Evolutionary conservation across 1,284 basidiomycete species (phyloP), one percentile per base, ranked within the genome.

Genomic region (Tilletiopsis washingtonensis): DNA sequence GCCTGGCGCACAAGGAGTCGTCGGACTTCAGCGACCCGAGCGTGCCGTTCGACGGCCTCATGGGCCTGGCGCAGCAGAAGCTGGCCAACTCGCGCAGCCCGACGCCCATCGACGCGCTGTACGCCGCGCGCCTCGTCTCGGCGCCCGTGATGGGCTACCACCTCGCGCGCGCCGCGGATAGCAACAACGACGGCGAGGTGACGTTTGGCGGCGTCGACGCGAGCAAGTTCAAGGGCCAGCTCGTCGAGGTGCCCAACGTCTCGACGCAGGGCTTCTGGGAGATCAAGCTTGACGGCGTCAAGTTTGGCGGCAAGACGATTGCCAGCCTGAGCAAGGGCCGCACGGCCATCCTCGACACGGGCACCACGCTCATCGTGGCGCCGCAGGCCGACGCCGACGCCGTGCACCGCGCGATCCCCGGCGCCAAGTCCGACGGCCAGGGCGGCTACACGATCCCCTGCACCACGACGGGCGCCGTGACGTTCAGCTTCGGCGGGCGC

Each of bases 161-260:
- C 73, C 81, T 91, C 49, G 80, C 85, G 2, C 82, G 88, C 50
- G 75, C 84, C 34, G 78, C 81, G 9, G 70, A 70, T 40, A 77
- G 80, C 57, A 77, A 79, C 67, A 86, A 88, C 69, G 84, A 88
- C 62, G 87, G 88, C 47, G 79, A 86, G 74, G 79, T 73, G 7
- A 88, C 86, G 3, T 86, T 89, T 64, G 87, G 86, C 42, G 85
- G 81, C 7, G 79, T 88, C 40, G 86, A 90, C 73, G n/a, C 74
- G 9, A 77, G 78, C 56, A 86, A 86, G 49, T 69, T 59, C 45
- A 43, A 42, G 3, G 69, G 71, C 4, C 47, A 43, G 32, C 55
- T 75, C 20, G 62, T 68, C 40, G 61, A 67, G 43, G 53, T 72
- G 25, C 67, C 66, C 44, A 69, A 75, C 37, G 65, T 74, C 43